These are phyloP conservation scores for Biscutella laevigata DNA, from an alignment of 441 rosid genomes.

Conservation along the genomic window DNA sequence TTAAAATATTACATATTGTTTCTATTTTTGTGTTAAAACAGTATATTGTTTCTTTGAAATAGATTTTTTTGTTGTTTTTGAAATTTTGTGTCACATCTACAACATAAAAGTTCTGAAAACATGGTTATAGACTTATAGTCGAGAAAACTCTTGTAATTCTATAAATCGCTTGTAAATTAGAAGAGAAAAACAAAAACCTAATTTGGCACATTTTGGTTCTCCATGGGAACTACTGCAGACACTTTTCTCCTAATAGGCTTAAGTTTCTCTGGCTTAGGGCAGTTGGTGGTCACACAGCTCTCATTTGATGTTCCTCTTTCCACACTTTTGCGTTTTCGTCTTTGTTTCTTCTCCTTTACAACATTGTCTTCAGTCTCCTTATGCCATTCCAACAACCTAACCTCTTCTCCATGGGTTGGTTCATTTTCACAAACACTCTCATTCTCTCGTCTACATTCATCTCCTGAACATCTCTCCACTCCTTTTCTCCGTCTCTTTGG, in stretches of 20 bases:
- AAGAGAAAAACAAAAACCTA: background rate
- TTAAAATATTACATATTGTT: background rate
- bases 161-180: no score
- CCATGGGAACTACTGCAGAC: background rate
- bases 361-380: background rate
- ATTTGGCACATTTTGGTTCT: background rate
- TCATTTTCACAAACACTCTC: conserved; percentile 13
- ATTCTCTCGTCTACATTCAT: background rate
- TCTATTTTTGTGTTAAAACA: no score
- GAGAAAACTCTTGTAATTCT: no score
- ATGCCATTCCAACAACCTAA: conserved; percentile 6
- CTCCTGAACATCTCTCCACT: background rate
- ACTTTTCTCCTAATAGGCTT: background rate
- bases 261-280: background rate
- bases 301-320: background rate
- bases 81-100: no score
- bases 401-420: conserved; percentile 13
- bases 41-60: background rate
- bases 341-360: background rate
- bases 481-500: conserved; percentile 22
- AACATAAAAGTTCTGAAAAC: no score
- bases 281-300: background rate
- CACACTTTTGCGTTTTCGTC: background rate
- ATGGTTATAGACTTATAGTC: no score
- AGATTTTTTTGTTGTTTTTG: no score